Conservation (phyloP, 108 stramenopile species). For the Poteriospumella lacustris region DNA sequence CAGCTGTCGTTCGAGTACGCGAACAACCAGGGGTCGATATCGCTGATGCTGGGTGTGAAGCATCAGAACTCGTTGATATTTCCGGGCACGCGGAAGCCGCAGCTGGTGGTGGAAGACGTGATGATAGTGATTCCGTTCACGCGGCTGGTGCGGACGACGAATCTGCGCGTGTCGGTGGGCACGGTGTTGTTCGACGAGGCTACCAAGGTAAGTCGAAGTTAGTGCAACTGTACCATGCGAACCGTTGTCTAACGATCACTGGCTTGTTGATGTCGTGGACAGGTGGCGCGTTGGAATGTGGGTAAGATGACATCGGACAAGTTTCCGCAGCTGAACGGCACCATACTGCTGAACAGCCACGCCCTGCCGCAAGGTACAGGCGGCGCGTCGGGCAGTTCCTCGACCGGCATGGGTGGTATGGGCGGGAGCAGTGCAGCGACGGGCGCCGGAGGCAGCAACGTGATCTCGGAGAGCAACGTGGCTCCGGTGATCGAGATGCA, state of each 20-base stretch:
- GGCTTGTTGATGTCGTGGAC: background rate
- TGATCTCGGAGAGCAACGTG: background rate
- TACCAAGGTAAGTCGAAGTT: slow-evolving; percentile 56
- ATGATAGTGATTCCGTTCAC: slow-evolving; percentile 85
- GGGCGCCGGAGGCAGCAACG: slow-evolving; percentile 72
- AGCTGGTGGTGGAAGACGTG: slow-evolving; percentile 85
- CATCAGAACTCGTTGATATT: background rate
- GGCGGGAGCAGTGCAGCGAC: slow-evolving; percentile 30
- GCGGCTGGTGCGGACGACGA: slow-evolving; percentile 73
- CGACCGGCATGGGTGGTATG: slow-evolving; percentile 40
- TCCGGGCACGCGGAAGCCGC: background rate
- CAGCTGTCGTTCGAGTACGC: slow-evolving; percentile 59
- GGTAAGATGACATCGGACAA: slow-evolving; percentile 62
- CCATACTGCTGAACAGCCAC: slow-evolving; percentile 55
- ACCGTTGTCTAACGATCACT: background rate
- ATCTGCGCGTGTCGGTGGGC: slow-evolving; percentile 70
- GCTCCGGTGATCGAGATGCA: slow-evolving; percentile 55
- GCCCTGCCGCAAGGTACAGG: slow-evolving; percentile 37
- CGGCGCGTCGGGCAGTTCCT: too few relatives aligned
- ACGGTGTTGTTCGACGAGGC: slow-evolving; percentile 86
- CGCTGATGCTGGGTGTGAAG: slow-evolving; percentile 39
- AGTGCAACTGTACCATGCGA: background rate
- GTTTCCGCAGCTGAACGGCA: slow-evolving; percentile 44
- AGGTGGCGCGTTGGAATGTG: slow-evolving; percentile 80
- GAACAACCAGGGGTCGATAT: slow-evolving; percentile 12